Base-by-base conservation (phyloP, 1,284 basidiomycete genomes). In the Lentinula novae-zelandiae region DNA sequence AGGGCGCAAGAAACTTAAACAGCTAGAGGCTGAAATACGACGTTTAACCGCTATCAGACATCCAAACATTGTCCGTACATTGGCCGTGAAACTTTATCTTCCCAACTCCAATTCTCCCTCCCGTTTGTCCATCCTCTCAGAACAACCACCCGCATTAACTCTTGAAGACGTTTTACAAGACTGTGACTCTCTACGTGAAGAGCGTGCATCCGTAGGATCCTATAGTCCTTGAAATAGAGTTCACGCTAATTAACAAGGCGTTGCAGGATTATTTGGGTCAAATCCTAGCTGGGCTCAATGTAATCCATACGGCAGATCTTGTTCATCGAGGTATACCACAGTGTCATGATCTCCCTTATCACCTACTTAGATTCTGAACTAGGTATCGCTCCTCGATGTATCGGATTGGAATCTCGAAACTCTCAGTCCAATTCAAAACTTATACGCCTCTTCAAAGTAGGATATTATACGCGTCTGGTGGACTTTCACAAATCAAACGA, bases 401-500 rank as follows among this genome's bases (percentile, higher is more conserved):
- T 91, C 55, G 86, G 84, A 2, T 78, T 91, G 27, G 77, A 79
- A 1, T 76, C 82, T 1, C 75, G 78, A 8, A 77, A 79, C 53
- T 78, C 76, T 52, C 74, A 75, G 0, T 73, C 77, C 9, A 78
- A 79, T 46, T 75, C 82, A 2, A 89, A 89, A 66, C 72, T 80
- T 40, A 78, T 90, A 67, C 91, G 90, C 68, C 70, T 92, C 2
- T 83, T 83, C 44, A 83, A 83, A 67, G 82, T 82, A 5, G 81
- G 79, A 4, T 92, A 84, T 66, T 79, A 85, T 66, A 83, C 83
- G 3, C 81, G 81, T 3, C 75, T 93, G 22, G 76, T 86, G 15
- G 89, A 92, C 67, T 72, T 92, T 27, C 87, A 92, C 65, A 79
- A 83, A 17, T 92, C 90, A 9, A 90, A 93, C 66, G 79, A 85